Conservation (phyloP, 257 asterid genomes). For the Salvia miltiorrhiza region DNA sequence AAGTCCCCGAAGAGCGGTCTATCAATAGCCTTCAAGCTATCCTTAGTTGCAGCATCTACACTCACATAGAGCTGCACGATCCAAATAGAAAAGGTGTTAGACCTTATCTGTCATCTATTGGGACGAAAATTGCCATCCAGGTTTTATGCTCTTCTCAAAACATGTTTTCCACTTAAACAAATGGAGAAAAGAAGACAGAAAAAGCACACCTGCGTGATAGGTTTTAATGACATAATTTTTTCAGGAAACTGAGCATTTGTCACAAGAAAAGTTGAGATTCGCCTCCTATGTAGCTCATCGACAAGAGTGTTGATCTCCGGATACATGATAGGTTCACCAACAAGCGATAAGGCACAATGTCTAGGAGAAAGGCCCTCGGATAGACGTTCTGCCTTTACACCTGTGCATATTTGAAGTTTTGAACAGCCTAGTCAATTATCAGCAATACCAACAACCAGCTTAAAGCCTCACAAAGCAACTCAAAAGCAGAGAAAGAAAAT, state of each 20-base stretch:
- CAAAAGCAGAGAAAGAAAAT: not conserved
- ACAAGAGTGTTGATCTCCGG: conserved; percentile 89
- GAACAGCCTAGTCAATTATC: conserved; percentile 23
- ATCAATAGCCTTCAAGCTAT: conserved; percentile 96
- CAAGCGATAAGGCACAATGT: conserved; percentile 97
- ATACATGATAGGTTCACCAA: conserved; percentile 98
- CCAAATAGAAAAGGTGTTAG: conserved; percentile 20
- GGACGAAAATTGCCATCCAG: conserved; percentile 1
- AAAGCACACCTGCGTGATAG: conserved; percentile 77
- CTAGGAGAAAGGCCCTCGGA: conserved; percentile 93
- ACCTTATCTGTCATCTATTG: not conserved
- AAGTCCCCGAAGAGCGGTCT: conserved; percentile 96
- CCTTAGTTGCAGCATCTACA: conserved; percentile 98
- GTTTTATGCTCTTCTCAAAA: not conserved
- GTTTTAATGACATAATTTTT: conserved; percentile 60
- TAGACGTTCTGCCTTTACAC: conserved; percentile 83
- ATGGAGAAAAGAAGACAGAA: conserved; percentile 12
- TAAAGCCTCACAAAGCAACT: not conserved
- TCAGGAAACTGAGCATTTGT: conserved; percentile 99
- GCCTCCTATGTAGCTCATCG: conserved; percentile 81
- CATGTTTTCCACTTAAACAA: conserved; percentile 2
- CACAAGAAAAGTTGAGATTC: conserved; percentile 92
- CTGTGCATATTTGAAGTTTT: conserved; percentile 37
- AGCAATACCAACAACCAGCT: conserved; percentile 16
- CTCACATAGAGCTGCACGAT: conserved; percentile 86